A percentile compares a stretch with the other conserved stretches of the same genome.
These are phyloP conservation scores for Neophaeococcomyces aloes DNA, from an alignment of 2,329 filamentous ascomycete genomes.

Conservation along the genomic window DNA sequence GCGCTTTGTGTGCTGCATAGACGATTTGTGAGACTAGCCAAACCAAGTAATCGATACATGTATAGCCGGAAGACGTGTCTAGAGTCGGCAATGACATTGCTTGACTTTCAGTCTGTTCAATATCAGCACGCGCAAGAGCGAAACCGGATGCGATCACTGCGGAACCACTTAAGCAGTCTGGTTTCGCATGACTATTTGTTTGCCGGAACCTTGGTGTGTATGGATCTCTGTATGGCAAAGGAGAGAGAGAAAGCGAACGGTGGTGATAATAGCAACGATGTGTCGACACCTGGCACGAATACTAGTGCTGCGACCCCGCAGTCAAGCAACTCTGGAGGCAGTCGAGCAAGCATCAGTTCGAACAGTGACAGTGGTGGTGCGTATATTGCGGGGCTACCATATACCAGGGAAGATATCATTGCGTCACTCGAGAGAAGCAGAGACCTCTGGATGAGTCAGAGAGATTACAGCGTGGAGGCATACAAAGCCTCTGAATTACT, in stretches of 20 bases:
- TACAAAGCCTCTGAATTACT: constrained; percentile 75
- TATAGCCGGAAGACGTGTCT: constrained; percentile 77
- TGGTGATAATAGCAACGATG: constrained; percentile 32
- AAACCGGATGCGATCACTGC: constrained; percentile 62
- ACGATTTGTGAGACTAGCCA: constrained; percentile 69
- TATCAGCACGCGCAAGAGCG: constrained; percentile 62
- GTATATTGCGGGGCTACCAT: constrained; percentile 16
- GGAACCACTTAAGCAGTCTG: constrained; percentile 68
- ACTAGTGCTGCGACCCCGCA: constrained; percentile 14
- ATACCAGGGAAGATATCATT: constrained; percentile 60
- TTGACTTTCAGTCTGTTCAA: constrained; percentile 66
- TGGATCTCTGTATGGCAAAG: constrained; percentile 62
- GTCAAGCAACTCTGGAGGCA: background rate
- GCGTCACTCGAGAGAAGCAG: constrained; percentile 59
- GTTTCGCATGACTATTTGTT: constrained; percentile 78
- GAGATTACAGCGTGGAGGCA: constrained; percentile 74
- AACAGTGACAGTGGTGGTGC: constrained; percentile 10
- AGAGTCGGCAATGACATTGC: constrained; percentile 71
- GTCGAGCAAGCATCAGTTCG: constrained; percentile 8
- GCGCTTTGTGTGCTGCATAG: constrained; percentile 80
- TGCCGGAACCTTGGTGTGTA: constrained; percentile 70
- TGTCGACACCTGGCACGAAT: constrained; percentile 34
- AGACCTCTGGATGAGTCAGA: constrained; percentile 68
- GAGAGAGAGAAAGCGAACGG: constrained; percentile 27
- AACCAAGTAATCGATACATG: constrained; percentile 68